phyloP scores from a whole-genome alignment of 345 rosid genomes.

The Eucalyptus coolabah region DNA sequence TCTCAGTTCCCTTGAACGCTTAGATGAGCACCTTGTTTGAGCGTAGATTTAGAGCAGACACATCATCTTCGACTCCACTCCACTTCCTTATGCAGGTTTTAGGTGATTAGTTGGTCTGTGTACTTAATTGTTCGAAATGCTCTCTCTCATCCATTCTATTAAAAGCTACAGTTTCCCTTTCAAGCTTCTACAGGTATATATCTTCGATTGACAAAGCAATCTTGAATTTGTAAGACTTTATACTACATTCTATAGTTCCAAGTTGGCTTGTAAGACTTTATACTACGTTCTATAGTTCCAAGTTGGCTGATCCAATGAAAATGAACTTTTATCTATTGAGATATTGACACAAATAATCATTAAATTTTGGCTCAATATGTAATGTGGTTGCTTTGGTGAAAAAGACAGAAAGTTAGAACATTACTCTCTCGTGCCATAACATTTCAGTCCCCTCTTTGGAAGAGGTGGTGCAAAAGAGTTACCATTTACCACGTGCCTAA shows the following conservation, averaged over 20 bases:
- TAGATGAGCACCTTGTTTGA: neutral
- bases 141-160: neutral
- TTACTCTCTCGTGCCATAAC: neutral
- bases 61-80: neutral
- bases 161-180: neutral
- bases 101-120: neutral
- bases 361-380: no score
- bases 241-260: neutral
- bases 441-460: neutral
- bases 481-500: neutral
- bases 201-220: neutral
- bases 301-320: neutral
- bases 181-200: neutral
- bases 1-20: conserved; percentile 26
- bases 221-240: neutral
- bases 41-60: neutral
- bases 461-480: neutral
- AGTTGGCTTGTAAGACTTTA: neutral
- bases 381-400: no score
- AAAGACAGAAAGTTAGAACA: neutral
- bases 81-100: neutral
- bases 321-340: neutral
- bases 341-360: no score
- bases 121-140: neutral
- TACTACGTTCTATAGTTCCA: no score